Conservation (phyloP, 768 basidiomycete species). For the Jaapia argillacea region DNA sequence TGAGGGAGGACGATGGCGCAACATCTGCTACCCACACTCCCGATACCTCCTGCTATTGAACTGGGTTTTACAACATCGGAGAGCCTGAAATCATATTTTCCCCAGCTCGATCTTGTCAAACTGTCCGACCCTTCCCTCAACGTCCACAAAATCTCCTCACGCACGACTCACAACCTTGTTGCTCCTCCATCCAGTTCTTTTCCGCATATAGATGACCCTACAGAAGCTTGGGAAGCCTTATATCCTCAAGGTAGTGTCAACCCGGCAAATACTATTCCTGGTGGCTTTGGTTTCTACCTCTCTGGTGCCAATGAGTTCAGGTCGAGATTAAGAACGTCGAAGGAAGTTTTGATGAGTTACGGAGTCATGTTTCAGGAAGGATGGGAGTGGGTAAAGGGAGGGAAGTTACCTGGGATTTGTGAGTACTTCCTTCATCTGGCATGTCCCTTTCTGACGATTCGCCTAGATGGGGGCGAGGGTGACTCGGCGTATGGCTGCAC, state of each 20-base stretch:
- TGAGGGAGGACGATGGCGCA: too few species aligned
- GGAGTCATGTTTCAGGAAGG: constrained; percentile 51
- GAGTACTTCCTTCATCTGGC: constrained; percentile 18
- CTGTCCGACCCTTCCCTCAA: constrained; percentile 36
- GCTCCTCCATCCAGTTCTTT: constrained; percentile 14
- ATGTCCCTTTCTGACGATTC: background rate
- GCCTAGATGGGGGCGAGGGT: constrained; percentile 44
- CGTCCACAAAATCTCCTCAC: constrained; percentile 35
- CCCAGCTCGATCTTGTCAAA: background rate
- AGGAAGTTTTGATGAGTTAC: constrained; percentile 54
- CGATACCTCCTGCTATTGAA: too few species aligned
- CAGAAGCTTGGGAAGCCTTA: constrained; percentile 47
- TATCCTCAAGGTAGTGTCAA: constrained; percentile 56
- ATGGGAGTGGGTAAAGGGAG: constrained; percentile 66
- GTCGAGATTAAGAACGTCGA: constrained; percentile 27
- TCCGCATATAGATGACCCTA: constrained; percentile 10
- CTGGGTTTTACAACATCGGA: too few species aligned
- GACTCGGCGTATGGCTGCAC: constrained; percentile 53
- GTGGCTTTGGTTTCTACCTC: constrained; percentile 67
- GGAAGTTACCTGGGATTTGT: constrained; percentile 70
- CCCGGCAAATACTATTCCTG: constrained; percentile 37
- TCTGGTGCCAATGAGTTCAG: constrained; percentile 39
- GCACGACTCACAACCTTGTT: constrained; percentile 23
- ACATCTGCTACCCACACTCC: too few species aligned
- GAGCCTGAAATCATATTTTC: too few species aligned